These are phyloP conservation scores for Xylaria cubensis DNA, from an alignment of 495 filamentous ascomycete genomes.

Conservation along the genomic window DNA sequence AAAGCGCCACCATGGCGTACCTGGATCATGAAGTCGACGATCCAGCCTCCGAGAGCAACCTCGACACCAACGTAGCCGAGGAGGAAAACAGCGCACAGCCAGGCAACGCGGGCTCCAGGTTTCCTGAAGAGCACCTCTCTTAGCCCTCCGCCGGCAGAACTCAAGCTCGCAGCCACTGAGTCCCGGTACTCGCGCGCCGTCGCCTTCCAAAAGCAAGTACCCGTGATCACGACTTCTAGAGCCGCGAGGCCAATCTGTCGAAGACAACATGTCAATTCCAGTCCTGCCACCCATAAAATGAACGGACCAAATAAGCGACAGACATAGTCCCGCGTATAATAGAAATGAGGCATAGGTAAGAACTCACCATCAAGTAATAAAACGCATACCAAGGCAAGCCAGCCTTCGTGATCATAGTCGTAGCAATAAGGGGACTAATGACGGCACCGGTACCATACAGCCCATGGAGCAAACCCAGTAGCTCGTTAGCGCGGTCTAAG, in stretches of 20 bases:
- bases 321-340: background rate
- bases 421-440: constrained; percentile 77
- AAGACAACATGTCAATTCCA: background rate
- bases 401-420: constrained; percentile 68
- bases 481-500: constrained; percentile 70
- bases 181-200: constrained; percentile 68
- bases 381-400: constrained; percentile 67
- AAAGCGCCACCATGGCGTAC: constrained; percentile 75
- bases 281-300: background rate
- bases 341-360: background rate
- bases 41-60: constrained; percentile 86
- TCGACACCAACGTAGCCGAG: constrained; percentile 86
- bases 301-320: background rate
- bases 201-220: constrained; percentile 70
- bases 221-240: constrained; percentile 62
- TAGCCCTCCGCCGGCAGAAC: constrained; percentile 43
- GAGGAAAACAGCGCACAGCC: constrained; percentile 78
- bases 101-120: constrained; percentile 63
- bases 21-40: constrained; percentile 82
- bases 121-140: constrained; percentile 61
- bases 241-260: constrained; percentile 65
- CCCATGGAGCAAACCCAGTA: constrained; percentile 76
- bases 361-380: constrained; percentile 63
- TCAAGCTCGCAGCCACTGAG: constrained; percentile 49
- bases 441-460: constrained; percentile 79